Evolutionary conservation across 169 alveolate genomes (phyloP), one percentile per base, ranked within the genome.

Genomic region (Eimeria tenella): DNA sequence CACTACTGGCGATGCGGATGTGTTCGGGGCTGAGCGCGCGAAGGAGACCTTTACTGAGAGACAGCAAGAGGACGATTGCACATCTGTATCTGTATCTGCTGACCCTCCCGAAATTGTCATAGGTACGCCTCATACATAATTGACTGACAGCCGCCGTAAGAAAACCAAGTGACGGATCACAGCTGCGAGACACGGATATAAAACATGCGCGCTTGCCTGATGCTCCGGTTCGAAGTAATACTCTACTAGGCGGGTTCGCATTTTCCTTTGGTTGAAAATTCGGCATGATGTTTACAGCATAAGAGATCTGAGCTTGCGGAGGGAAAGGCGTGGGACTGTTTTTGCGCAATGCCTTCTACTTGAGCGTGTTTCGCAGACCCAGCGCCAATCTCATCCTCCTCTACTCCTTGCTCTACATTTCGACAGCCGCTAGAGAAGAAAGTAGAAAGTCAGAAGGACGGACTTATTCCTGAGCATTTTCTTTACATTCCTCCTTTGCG

Each of bases 401-500:
- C 23, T n/a, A 53, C 71, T 9, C 70, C 71, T 4, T 65, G 5
- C 23, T 53, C 87, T 65, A 50, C 87, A 52, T 5, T 10, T 0
- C 60, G 75, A 1, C 42, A 55, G 55, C 58, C 75, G 25, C 60
- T 60, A 15, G 90, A 31, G 13, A 31, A 17, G 31, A 56, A 56
- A 55, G n/a, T n/a, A 11, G 90, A 23, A 31, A 4, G 5, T 10
- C 75, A 82, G 65, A 49, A 15, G 52, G 75, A 82, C 5, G 90
- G 90, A 11, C 56, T 82, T 5, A 82, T 82, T 21, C 90, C 90
- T 10, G 90, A 82, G 60, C 90, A 82, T 15, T 82, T 5, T 31
- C 90, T 82, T 60, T 82, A 82, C 42, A 82, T 82, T 31, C 90
- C 90, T 11, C 90, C 90, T 6, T 23, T 82, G 90, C 75, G 90